Conservation (phyloP, 257 asterid genomes). For the Solanum commersonii region DNA sequence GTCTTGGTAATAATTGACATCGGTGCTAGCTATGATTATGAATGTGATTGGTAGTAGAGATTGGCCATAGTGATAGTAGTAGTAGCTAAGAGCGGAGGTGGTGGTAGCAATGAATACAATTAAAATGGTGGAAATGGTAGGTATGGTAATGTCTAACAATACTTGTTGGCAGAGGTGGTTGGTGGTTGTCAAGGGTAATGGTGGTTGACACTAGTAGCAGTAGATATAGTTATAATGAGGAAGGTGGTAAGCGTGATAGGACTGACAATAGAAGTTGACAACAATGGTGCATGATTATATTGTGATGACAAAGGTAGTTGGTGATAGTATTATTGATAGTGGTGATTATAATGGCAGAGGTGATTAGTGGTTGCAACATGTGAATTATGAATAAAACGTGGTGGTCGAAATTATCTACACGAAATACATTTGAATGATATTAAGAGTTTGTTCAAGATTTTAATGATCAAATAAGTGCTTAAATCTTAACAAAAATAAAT, state of each 20-base stretch:
- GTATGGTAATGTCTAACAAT: too few species aligned
- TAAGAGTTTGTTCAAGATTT: background rate
- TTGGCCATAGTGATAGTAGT: fast-evolving
- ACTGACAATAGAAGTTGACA: background rate
- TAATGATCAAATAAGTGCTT: background rate
- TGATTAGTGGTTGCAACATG: background rate
- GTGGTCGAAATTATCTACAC: background rate
- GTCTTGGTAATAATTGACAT: too few species aligned
- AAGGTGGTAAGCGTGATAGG: background rate
- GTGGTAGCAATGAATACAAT: background rate
- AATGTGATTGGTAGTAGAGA: background rate
- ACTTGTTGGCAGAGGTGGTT: too few species aligned
- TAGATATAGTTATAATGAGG: too few species aligned
- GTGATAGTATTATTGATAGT: background rate
- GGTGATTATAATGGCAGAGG: background rate
- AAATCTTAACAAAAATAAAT: too few species aligned
- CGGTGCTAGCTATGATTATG: background rate
- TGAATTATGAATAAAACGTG: background rate
- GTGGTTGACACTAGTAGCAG: too few species aligned
- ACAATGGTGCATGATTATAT: background rate
- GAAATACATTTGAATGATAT: too few species aligned
- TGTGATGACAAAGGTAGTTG: background rate
- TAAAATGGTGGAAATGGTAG: too few species aligned
- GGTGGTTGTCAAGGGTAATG: too few species aligned
- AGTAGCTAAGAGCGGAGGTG: background rate